phyloP scores from a whole-genome alignment of 257 asterid genomes.

The Fraxinus americana region DNA sequence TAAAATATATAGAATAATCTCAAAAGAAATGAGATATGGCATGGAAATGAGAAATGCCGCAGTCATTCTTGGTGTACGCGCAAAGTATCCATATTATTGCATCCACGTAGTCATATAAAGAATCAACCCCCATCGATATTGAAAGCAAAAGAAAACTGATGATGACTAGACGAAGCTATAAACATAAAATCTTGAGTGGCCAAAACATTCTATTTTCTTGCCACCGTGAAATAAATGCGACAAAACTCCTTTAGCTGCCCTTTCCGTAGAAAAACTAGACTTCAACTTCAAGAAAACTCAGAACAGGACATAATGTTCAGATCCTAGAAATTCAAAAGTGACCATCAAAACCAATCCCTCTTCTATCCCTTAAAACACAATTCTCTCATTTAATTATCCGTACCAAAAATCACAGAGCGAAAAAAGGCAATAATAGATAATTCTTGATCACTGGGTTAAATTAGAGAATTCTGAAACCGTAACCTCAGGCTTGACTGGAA shows the following conservation, averaged over 20 bases:
- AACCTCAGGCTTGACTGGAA: constrained; percentile 15
- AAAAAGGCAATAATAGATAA: not conserved
- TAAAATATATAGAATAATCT: not conserved
- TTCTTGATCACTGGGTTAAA: constrained; percentile 11
- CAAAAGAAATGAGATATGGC: not conserved
- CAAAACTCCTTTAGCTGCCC: not conserved
- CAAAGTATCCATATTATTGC: not conserved
- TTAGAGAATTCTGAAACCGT: not conserved
- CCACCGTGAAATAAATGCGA: not conserved
- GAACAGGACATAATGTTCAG: not conserved
- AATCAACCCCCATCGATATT: not conserved
- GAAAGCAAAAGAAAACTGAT: not conserved
- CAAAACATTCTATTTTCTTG: not conserved
- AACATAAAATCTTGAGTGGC: not conserved
- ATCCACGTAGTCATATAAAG: not conserved
- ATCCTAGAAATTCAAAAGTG: not conserved
- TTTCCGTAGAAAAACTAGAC: constrained; percentile 5
- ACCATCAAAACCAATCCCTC: constrained; percentile 3
- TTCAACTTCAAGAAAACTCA: constrained; percentile 14
- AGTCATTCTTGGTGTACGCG: not conserved
- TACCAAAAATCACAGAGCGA: not conserved
- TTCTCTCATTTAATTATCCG: constrained; percentile 7
- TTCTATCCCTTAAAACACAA: not conserved
- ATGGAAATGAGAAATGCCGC: not conserved
- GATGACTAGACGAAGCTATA: not conserved